Evolutionary conservation across 2,329 filamentous ascomycete species (phyloP), one percentile per base, ranked within the genome.

Genomic region (Claviceps pusilla): DNA sequence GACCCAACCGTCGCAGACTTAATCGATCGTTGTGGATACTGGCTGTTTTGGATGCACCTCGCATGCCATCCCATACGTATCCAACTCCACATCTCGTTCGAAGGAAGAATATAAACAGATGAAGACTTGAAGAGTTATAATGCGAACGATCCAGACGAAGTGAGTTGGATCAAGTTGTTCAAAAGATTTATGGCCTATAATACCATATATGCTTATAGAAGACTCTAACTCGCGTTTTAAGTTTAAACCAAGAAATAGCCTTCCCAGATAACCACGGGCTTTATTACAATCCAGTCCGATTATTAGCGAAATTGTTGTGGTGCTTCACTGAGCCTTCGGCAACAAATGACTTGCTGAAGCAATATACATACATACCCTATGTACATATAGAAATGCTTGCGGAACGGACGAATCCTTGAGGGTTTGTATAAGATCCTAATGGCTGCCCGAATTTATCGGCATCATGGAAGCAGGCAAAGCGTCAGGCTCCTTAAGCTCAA

Each of bases 1-100:
- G 66, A 67, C 64, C 47, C 55, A 37, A 35, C 39, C 37, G 29
- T 19, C 52, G 24, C 48, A 42, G 41, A 11, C 42, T 39, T 48
- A 6, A 3, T 10, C 9, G 11, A 42, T 14, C 4, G 9, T 33
- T 42, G 35, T 6, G 9, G 10, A 12, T 47, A 14, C 14, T 14
- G 4, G 46, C 46, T 33, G 28, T 4, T 7, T 48, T 10, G 28
- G 12, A 16, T 7, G 19, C 19, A 47, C 45, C 45, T 7, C 28
- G 45, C 46, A 48, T 48, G 46, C 28, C 29, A 5, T n/a, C 29
- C 6, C 14, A 6, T 33, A 48, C 24, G 29, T 46, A n/a, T 45
- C 19, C 19, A 45, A 10, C 9, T 12, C 24, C 42, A 24, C 4
- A 24, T 9, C n/a, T 45, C 6, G 24, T 6, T 24, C 43, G 0